A percentile compares a stretch with the other conserved stretches of the same genome.
Evolutionary conservation across 75 land plant species (phyloP).

Genomic region (Adiantum capillusveneris): DNA sequence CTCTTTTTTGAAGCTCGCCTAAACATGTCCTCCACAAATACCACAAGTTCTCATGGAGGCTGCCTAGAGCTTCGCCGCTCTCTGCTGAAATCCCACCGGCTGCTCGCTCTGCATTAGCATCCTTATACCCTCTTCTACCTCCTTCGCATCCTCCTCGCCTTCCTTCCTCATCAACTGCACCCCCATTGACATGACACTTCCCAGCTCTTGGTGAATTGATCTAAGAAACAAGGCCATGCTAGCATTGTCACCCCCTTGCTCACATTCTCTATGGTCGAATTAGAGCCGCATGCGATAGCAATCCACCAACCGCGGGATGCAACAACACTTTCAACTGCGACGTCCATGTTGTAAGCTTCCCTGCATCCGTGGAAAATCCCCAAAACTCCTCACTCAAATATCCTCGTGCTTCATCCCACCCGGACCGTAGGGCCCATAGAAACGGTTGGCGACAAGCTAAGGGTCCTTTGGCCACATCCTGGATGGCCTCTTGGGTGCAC

Average conservation of each 20-base stretch:
- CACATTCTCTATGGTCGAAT: neutral
- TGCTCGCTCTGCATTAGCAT: too few species aligned
- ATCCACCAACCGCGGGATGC: neutral
- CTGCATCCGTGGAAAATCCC: neutral
- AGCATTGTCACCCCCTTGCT: neutral
- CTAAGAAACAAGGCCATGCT: constrained; percentile 2
- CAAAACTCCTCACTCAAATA: neutral
- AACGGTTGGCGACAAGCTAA: constrained; percentile 9
- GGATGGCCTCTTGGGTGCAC: constrained; percentile 6
- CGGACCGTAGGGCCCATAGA: constrained; percentile 17
- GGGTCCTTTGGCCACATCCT: constrained; percentile 11
- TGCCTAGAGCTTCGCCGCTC: too few species aligned
- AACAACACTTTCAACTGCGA: constrained; percentile 1
- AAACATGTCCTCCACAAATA: too few species aligned
- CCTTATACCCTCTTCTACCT: too few species aligned
- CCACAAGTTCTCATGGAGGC: too few species aligned
- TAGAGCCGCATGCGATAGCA: neutral
- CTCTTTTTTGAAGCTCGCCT: too few species aligned
- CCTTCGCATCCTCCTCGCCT: too few species aligned
- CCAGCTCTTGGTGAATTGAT: constrained; percentile 1
- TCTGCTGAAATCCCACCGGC: too few species aligned
- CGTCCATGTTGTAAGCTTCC: neutral
- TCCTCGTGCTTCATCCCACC: neutral
- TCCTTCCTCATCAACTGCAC: too few species aligned
- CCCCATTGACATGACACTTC: neutral